These are phyloP conservation scores for Fomitopsis schrenkii DNA, from an alignment of 1,284 basidiomycete species.

Conservation along the genomic window DNA sequence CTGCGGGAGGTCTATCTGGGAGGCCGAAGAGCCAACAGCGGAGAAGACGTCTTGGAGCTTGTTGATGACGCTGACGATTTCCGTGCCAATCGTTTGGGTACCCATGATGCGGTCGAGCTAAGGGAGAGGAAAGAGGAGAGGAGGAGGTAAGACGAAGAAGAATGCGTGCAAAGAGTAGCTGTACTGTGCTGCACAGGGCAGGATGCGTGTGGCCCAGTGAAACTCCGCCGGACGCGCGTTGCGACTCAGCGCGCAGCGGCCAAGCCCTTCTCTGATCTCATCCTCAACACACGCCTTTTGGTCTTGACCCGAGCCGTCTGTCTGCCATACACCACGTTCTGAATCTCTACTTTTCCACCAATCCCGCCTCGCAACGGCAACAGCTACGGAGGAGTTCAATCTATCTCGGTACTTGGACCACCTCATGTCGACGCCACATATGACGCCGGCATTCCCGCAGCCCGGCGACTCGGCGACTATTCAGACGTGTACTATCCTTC, in stretches of 20 bases:
- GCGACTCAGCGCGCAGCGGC: slow-evolving; percentile 1
- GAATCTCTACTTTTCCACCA: neutral
- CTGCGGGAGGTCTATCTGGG: slow-evolving; percentile 81
- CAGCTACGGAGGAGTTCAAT: neutral
- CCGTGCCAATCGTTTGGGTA: slow-evolving; percentile 60
- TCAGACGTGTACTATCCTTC: too few species aligned
- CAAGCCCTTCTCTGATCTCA: neutral
- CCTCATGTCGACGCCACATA: neutral
- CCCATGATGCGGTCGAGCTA: slow-evolving; percentile 38
- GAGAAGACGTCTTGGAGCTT: slow-evolving; percentile 84
- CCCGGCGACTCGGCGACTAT: neutral
- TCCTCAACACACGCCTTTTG: neutral
- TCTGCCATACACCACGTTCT: neutral
- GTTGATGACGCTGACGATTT: slow-evolving; percentile 76
- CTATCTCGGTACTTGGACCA: neutral
- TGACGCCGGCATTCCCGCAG: neutral
- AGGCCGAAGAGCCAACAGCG: slow-evolving; percentile 71
- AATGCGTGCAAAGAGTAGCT: slow-evolving; percentile 13
- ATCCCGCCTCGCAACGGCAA: neutral
- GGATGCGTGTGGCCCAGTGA: slow-evolving; percentile 3
- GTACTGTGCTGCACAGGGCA: neutral
- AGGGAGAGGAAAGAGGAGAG: slow-evolving; percentile 7
- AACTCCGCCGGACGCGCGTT: slow-evolving; percentile 9
- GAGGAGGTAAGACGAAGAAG: slow-evolving; percentile 12
- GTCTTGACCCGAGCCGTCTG: neutral